phyloP scores from a whole-genome alignment of 163 green algal genomes.

The Scenedesmus sp. region DNA sequence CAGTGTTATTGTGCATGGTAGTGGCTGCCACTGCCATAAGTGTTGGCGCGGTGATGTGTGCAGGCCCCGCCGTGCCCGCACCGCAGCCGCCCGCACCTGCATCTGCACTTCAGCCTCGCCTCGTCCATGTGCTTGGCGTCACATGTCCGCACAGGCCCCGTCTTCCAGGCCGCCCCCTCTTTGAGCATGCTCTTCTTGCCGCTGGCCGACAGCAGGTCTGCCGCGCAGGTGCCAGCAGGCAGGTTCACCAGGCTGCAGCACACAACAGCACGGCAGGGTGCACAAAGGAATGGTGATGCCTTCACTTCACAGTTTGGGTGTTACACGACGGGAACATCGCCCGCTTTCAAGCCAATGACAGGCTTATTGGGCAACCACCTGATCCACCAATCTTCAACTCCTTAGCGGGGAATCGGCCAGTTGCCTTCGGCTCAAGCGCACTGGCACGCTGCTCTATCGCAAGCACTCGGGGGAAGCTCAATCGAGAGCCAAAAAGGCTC shows the following conservation, averaged over 20 bases:
- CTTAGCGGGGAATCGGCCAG: too few species aligned
- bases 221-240: neutral
- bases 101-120: slow-evolving; percentile 13
- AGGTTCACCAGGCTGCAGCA: slow-evolving; percentile 42
- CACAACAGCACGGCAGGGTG: neutral
- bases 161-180: slow-evolving; percentile 24
- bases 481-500: too few species aligned
- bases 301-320: too few species aligned
- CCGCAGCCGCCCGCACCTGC: neutral
- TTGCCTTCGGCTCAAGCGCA: too few species aligned
- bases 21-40: neutral
- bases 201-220: slow-evolving; percentile 3
- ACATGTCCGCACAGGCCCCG: neutral
- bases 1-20: neutral
- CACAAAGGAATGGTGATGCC: neutral
- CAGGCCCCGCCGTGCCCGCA: neutral
- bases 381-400: too few species aligned
- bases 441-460: too few species aligned
- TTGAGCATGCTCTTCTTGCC: slow-evolving; percentile 52
- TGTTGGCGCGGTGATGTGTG: neutral
- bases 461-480: too few species aligned
- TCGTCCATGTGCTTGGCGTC: slow-evolving; percentile 39
- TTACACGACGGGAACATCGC: too few species aligned
- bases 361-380: too few species aligned
- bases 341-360: too few species aligned